Conservation (phyloP, 2,329 filamentous ascomycete genomes). For the Stachybotrys chartarum region DNA sequence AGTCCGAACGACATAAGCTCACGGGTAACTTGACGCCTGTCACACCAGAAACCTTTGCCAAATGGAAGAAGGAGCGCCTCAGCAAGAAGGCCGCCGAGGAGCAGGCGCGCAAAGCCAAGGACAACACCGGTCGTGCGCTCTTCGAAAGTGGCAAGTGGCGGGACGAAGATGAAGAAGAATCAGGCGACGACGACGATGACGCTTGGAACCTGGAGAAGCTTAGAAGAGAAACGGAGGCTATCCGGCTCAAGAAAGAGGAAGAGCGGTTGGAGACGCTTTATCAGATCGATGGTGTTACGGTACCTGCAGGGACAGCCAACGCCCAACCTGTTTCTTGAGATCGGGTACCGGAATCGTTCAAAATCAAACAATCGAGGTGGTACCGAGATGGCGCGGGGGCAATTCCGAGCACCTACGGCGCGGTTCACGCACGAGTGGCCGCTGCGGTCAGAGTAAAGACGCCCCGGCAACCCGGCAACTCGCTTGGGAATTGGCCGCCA, state of each 20-base stretch:
- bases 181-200: conserved; percentile 51
- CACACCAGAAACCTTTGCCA: conserved; percentile 84
- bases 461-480: neutral
- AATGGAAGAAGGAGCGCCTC: conserved; percentile 93
- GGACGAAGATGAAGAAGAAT: conserved; percentile 45
- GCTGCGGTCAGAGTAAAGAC: neutral
- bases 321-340: neutral
- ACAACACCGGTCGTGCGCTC: conserved; percentile 87
- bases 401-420: conserved; percentile 16
- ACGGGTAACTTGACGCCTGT: conserved; percentile 89
- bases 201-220: conserved; percentile 77
- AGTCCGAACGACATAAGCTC: conserved; percentile 92
- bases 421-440: neutral
- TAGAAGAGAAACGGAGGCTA: conserved; percentile 74
- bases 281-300: neutral
- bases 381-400: conserved; percentile 7
- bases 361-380: neutral
- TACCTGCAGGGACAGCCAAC: neutral
- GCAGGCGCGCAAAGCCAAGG: conserved; percentile 83
- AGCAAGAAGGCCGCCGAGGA: conserved; percentile 96
- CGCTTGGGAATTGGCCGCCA: neutral
- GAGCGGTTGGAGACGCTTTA: conserved; percentile 45
- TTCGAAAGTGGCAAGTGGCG: conserved; percentile 97
- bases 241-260: conserved; percentile 70
- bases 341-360: neutral